A percentile compares a stretch with the other conserved stretches of the same genome.
Conservation (phyloP, 495 filamentous ascomycete species). For the Podospora sp. region DNA sequence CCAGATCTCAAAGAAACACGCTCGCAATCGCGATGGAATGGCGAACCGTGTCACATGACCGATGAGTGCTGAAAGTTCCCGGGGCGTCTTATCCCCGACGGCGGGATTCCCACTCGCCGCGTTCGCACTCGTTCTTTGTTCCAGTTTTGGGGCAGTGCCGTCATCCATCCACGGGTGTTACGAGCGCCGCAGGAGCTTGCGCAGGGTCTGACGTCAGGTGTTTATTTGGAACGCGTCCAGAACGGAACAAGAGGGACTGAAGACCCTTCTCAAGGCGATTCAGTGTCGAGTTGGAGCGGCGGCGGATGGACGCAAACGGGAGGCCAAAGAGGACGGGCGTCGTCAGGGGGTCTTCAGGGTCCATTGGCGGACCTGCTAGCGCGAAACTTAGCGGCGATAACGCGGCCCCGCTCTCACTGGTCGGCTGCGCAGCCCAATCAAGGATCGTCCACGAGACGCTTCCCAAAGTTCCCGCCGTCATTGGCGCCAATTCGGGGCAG, state of each 20-base stretch:
- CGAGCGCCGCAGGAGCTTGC: neutral
- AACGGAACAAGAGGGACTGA: neutral
- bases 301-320: neutral
- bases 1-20: neutral
- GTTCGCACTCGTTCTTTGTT: neutral
- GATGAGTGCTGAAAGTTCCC: neutral
- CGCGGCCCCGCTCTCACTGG: neutral
- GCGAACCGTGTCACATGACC: neutral
- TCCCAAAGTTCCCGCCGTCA: constrained; percentile 1
- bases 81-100: neutral
- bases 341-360: neutral
- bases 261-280: neutral
- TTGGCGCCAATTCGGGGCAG: neutral
- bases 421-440: constrained; percentile 10
- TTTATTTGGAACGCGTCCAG: neutral
- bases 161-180: neutral
- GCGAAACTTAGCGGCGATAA: neutral
- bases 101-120: neutral
- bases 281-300: neutral
- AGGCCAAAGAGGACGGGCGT: neutral
- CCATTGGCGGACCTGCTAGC: neutral
- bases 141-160: neutral
- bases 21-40: neutral
- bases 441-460: neutral
- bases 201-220: neutral